A percentile compares a stretch with the other conserved stretches of the same genome.
These are phyloP conservation scores for Ophiocordyceps unilateralis DNA, from an alignment of 2,329 filamentous ascomycete genomes.

Conservation along the genomic window DNA sequence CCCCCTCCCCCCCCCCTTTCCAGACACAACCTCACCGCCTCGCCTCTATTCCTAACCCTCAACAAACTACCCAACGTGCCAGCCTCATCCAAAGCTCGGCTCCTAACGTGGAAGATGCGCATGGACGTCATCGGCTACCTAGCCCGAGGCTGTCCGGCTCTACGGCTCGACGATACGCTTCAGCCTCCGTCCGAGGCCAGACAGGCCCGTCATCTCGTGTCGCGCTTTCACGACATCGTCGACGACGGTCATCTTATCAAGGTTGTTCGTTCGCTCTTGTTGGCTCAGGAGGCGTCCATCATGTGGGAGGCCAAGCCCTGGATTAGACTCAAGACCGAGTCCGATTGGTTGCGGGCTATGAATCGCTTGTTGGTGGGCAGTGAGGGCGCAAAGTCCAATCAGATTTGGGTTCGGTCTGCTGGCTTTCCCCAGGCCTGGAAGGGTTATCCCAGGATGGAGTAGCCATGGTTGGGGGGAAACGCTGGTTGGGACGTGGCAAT, in stretches of 20 bases:
- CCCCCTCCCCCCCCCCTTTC: background rate
- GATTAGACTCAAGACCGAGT: constrained; percentile 25
- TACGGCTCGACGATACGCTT: constrained; percentile 28
- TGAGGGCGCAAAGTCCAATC: constrained; percentile 31
- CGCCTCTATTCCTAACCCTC: constrained; percentile 58
- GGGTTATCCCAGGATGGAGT: constrained; percentile 11
- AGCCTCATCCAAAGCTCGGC: constrained; percentile 40
- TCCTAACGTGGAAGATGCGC: constrained; percentile 71
- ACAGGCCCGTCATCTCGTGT: constrained; percentile 9
- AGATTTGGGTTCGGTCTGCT: constrained; percentile 40
- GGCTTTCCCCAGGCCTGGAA: constrained; percentile 53
- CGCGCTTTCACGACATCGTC: constrained; percentile 26
- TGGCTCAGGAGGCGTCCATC: constrained; percentile 25
- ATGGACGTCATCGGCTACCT: constrained; percentile 60
- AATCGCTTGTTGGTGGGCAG: constrained; percentile 45
- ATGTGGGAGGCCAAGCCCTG: constrained; percentile 18
- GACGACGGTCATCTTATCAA: constrained; percentile 80
- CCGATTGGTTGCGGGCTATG: constrained; percentile 33
- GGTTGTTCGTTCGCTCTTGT: constrained; percentile 48
- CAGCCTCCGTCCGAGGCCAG: background rate
- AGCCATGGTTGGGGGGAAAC: background rate
- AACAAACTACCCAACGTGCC: constrained; percentile 44
- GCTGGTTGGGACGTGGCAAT: background rate
- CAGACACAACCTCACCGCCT: constrained; percentile 59
- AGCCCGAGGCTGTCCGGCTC: constrained; percentile 43